phyloP scores from a whole-genome alignment of 495 filamentous ascomycete genomes.

The Aspergillus hancockii region DNA sequence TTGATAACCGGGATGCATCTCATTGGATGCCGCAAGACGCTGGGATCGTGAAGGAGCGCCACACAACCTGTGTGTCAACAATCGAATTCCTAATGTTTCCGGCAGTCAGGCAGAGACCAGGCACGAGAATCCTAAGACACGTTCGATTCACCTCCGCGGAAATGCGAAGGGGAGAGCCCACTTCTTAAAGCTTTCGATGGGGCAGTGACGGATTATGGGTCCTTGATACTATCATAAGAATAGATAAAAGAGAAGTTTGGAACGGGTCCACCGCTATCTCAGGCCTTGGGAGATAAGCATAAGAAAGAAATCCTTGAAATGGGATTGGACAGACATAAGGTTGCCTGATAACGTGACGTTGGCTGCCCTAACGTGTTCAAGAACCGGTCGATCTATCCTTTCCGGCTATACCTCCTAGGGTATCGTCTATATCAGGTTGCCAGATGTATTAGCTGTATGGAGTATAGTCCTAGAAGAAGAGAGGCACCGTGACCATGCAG shows the following conservation, averaged over 20 bases:
- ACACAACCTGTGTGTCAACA: neutral
- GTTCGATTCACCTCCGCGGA: slow-evolving; percentile 10
- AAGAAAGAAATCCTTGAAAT: neutral
- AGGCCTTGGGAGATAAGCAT: neutral
- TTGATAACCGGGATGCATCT: slow-evolving; percentile 1
- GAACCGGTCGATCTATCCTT: neutral
- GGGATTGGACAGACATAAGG: neutral
- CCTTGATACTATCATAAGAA: neutral
- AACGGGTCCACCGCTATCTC: slow-evolving; percentile 5
- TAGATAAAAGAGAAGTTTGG: slow-evolving; percentile 6
- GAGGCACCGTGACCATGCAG: neutral
- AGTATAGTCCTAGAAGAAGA: neutral
- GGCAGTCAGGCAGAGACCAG: neutral
- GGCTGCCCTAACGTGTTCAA: neutral
- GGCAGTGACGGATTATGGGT: neutral
- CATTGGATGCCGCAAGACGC: neutral
- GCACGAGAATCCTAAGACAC: neutral
- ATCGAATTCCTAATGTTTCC: neutral
- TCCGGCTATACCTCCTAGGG: neutral
- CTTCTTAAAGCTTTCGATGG: slow-evolving; percentile 10
- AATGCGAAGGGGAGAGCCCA: neutral
- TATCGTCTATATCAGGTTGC: neutral
- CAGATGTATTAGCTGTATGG: neutral
- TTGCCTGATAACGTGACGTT: slow-evolving; percentile 2
- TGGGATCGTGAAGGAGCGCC: neutral